Evolutionary conservation across 306 rosid genomes (phyloP), one percentile per base, ranked within the genome.

Genomic region (Hippophae tibetana): DNA sequence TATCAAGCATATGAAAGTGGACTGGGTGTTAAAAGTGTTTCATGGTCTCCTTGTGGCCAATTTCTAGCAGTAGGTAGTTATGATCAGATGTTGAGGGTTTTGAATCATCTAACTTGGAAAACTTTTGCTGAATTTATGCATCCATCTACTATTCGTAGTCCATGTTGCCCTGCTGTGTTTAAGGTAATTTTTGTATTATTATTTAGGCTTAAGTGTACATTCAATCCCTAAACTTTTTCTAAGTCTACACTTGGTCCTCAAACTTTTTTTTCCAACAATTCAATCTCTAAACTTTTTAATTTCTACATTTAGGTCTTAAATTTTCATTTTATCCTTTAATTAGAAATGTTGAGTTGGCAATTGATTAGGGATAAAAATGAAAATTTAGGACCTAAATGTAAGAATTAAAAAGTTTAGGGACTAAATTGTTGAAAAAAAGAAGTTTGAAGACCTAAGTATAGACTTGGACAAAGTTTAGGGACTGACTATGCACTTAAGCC

Each of bases 31-130:
- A 92, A 88, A 75, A 87, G 79, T 60, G 95, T 87, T 54, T 85
- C 96, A 45, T 90, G 98, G 98, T 90, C 96, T 74, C 95, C 96
- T 43, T 90, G 96, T 81, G 98, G 98, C 42, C 96, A 85, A 70
- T 90, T 79, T 80, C 84, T 90, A 27, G 96, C 98, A 38, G 98
- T 90, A 54, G 96, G 98, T 52, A 90, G 98, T 72, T 92, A 87
- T 74, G 99, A 92, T 66, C 95, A 92, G 79, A 92, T 83, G 93
- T 74, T 92, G 89, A 85, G 96, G 70, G 95, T 87, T 69, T 77
- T 90, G 66, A 85, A 83, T 83, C 98, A 83, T 73, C 78, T 90
- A 43, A 90, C 96, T 62, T 90, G 98, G 98, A 90, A 85, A 72
- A 90, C 96, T 66, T 90, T 90, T 79, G 98, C 98, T n/a, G 98